Evolutionary conservation across 2,329 filamentous ascomycete species (phyloP).

Genomic region (Tolypocladium amazonense): DNA sequence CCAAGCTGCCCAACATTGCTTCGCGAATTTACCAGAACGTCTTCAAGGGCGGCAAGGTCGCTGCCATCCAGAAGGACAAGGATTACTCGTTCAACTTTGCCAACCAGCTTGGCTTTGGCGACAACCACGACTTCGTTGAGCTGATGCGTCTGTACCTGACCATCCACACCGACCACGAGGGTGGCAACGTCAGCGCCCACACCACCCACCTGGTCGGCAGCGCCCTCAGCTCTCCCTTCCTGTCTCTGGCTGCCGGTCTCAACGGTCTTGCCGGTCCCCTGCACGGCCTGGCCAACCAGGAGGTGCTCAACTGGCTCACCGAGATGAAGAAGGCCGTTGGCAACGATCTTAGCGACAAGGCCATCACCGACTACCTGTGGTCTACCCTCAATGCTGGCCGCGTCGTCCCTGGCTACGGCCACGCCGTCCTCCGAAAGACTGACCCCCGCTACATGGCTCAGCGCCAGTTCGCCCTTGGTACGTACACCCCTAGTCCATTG

Average conservation of each 20-base stretch:
- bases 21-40: constrained; percentile 99
- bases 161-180: constrained; percentile 99
- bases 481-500: constrained; percentile 6
- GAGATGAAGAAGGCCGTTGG: constrained; percentile 97
- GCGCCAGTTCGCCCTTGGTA: constrained; percentile 80
- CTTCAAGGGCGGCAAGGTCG: constrained; percentile 99
- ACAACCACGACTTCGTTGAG: constrained; percentile 95
- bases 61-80: constrained; percentile 93
- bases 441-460: constrained; percentile 98
- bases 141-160: constrained; percentile 98
- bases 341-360: constrained; percentile 89
- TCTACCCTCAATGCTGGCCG: constrained; percentile 89
- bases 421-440: constrained; percentile 98
- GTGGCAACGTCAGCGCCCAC: constrained; percentile 97
- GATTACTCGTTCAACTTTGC: constrained; percentile 99
- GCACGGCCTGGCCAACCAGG: constrained; percentile 98
- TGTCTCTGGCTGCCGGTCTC: constrained; percentile 90
- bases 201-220: constrained; percentile 96
- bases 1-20: constrained; percentile 97
- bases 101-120: constrained; percentile 95
- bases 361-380: constrained; percentile 99
- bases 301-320: constrained; percentile 97
- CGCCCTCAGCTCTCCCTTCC: constrained; percentile 93
- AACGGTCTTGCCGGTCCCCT: constrained; percentile 97
- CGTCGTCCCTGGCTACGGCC: constrained; percentile 96